Evolutionary conservation across 2,329 filamentous ascomycete species (phyloP), one percentile per base, ranked within the genome.

Genomic region (Fonsecaea multimorphosa): DNA sequence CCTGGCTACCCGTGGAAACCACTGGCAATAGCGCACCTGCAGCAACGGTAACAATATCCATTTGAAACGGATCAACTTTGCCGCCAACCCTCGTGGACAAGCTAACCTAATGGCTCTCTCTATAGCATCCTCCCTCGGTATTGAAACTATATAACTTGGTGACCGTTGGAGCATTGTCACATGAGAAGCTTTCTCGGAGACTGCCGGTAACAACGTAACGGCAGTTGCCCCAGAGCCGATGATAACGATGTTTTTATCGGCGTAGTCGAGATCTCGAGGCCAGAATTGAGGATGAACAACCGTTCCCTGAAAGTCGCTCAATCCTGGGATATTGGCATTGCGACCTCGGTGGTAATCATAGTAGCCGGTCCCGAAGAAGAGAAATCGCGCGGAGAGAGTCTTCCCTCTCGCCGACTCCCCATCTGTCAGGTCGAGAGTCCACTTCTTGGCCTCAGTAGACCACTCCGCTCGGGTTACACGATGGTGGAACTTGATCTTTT

Each of bases 121-220:
- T 7, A 12, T 32, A 4, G 22, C 6, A n/a, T 19, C 22, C 22
- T 24, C 9, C 22, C 53, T 62, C 2, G 32, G 32, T 5, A 55
- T 29, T n/a, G 60, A 57, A 8, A 89, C 69, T 57, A 93, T 83
- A 72, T 91, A 93, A 0, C 83, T 85, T 0, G 92, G 92, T 56
- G 87, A 91, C 63, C 92, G 87, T 78, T 96, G 92, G 1, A 96
- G 82, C 86, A 94, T 92, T 1, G 91, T 93, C 27, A 92, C 87
- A 14, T 85, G 83, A 1, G 77, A 78, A 2, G 90, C 90, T 44
- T 83, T 85, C 51, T 89, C 78, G 0, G 88, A 86, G 36, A 96
- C 77, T 49, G 83, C 85, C 0, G 92, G 92, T 2, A 95, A 76
- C 0, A 96, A 82, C 0, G 91, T 95, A 54, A 94, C 78, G 4